Percentiles rank a stretch among this genome's conserved stretches.
These are phyloP conservation scores for Stachybotrys echinatus DNA, from an alignment of 2,329 filamentous ascomycete genomes.

Conservation along the genomic window DNA sequence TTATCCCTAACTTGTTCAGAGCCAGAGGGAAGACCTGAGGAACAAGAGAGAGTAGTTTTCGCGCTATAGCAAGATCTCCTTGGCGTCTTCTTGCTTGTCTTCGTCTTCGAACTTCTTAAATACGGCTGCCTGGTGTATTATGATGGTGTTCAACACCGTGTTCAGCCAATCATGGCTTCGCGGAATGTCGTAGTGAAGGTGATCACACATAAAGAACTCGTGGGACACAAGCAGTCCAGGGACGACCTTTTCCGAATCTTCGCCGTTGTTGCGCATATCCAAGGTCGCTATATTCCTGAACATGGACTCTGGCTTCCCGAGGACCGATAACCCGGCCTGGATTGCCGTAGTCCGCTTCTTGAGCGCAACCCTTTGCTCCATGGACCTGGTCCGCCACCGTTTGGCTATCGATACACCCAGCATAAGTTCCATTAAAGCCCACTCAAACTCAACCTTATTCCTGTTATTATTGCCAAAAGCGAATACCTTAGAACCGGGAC, in stretches of 20 bases:
- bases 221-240: conserved; percentile 23
- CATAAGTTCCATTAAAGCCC: conserved; percentile 31
- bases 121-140: conserved; percentile 16
- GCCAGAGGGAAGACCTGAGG: conserved; percentile 23
- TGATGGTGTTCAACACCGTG: conserved; percentile 21
- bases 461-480: conserved; percentile 22
- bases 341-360: conserved; percentile 22
- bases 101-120: conserved; percentile 17
- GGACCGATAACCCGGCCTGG: conserved; percentile 20
- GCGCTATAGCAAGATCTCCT: conserved; percentile 15
- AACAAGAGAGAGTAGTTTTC: conserved; percentile 21
- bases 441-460: conserved; percentile 33
- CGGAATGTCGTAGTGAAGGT: conserved; percentile 22
- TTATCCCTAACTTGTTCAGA: conserved; percentile 18
- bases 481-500: conserved; percentile 26
- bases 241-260: background rate
- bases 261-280: background rate
- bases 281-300: conserved; percentile 15
- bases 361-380: conserved; percentile 24
- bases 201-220: conserved; percentile 26
- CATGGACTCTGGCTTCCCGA: conserved; percentile 1
- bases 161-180: conserved; percentile 32
- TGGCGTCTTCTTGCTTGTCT: conserved; percentile 24
- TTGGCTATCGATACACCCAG: conserved; percentile 14
- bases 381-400: conserved; percentile 20